Conservation (phyloP, 495 filamentous ascomycete species). For the Amorphotheca resinae region DNA sequence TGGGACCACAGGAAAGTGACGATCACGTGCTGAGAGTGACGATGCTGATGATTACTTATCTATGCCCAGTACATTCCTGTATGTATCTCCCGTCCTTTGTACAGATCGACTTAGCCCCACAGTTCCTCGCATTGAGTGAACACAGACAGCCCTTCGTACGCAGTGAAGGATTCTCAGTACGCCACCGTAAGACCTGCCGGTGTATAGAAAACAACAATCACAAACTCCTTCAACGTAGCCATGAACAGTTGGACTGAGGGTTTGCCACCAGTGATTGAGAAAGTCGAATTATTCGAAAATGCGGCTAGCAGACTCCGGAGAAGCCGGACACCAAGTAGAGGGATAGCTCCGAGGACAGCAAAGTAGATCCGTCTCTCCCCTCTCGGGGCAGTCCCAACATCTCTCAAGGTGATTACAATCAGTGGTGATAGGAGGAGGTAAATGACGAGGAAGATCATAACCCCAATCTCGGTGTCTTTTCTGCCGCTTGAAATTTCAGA, state of each 20-base stretch:
- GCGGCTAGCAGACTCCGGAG: conserved; percentile 25
- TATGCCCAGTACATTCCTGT: too few species aligned
- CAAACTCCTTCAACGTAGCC: conserved; percentile 29
- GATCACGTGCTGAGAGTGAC: too few species aligned
- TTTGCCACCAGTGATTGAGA: conserved; percentile 25
- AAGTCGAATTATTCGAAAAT: conserved; percentile 24
- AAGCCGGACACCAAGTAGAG: conserved; percentile 28
- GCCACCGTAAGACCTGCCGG: conserved; percentile 23
- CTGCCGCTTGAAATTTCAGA: conserved; percentile 11
- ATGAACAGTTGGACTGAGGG: conserved; percentile 27
- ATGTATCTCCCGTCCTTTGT: too few species aligned
- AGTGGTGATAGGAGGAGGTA: conserved; percentile 11
- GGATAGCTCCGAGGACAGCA: conserved; percentile 23
- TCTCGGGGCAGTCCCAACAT: conserved; percentile 10
- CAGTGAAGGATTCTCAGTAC: too few species aligned
- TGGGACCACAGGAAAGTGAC: too few species aligned
- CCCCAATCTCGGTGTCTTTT: conserved; percentile 11
- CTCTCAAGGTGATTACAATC: conserved; percentile 15
- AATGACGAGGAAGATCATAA: conserved; percentile 15
- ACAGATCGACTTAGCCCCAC: too few species aligned
- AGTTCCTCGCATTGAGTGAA: neutral
- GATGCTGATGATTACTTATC: too few species aligned
- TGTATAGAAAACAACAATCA: conserved; percentile 25
- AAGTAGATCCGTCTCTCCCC: conserved; percentile 25
- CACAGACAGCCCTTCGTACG: too few species aligned